phyloP scores from a whole-genome alignment of 805 yeast species.

The Candida multigemmis region DNA sequence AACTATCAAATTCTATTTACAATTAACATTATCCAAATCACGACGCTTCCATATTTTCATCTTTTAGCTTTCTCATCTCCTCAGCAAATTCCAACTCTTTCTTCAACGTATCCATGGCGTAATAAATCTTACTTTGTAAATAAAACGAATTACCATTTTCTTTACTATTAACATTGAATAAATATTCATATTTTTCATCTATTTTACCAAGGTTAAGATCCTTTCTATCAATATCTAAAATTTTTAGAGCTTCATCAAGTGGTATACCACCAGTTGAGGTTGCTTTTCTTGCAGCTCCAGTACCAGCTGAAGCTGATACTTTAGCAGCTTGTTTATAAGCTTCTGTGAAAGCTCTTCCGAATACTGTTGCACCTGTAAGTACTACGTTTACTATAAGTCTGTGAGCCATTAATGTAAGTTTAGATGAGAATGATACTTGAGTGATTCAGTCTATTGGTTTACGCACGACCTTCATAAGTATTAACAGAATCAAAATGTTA shows the following conservation, averaged over 20 bases:
- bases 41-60: constrained; percentile 3
- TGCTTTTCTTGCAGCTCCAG: constrained; percentile 29
- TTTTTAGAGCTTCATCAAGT: constrained; percentile 85
- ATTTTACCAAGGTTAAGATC: constrained; percentile 49
- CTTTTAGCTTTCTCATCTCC: constrained; percentile 26
- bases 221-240: constrained; percentile 65
- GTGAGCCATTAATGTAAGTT: constrained; percentile 56
- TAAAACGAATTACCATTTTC: constrained; percentile 96
- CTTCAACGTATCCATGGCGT: constrained; percentile 88
- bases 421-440: background rate
- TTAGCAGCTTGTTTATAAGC: constrained; percentile 96
- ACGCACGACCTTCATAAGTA: too few relatives aligned
- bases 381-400: constrained; percentile 83
- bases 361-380: constrained; percentile 90
- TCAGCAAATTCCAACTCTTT: constrained; percentile 61
- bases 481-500: too few relatives aligned
- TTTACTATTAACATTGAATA: constrained; percentile 83
- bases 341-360: constrained; percentile 93
- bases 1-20: too few relatives aligned
- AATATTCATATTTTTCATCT: constrained; percentile 64
- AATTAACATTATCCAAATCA: too few relatives aligned
- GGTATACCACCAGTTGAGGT: constrained; percentile 69
- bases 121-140: constrained; percentile 82
- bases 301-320: constrained; percentile 64
- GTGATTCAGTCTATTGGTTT: too few relatives aligned